Conservation (phyloP, 805 yeast species). For the Myxozyma neotropica region DNA sequence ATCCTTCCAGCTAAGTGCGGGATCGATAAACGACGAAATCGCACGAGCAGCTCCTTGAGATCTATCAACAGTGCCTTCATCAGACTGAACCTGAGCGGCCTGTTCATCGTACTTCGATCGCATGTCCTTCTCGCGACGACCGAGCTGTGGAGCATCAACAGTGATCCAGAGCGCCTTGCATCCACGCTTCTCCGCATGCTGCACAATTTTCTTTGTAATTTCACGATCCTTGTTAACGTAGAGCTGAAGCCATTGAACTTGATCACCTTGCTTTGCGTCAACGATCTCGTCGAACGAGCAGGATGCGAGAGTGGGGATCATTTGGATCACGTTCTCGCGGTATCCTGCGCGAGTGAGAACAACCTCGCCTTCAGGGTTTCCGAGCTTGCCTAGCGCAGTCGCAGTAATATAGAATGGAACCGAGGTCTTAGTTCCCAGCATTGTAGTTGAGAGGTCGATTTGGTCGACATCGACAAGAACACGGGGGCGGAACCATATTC, state of each 20-base stretch:
- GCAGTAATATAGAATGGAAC: constrained; percentile 91
- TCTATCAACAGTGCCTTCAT: constrained; percentile 56
- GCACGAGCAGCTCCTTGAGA: constrained; percentile 86
- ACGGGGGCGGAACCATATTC: constrained; percentile 84
- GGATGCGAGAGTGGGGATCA: constrained; percentile 91
- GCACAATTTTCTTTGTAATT: constrained; percentile 62
- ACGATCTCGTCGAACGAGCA: constrained; percentile 85
- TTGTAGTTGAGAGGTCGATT: constrained; percentile 68
- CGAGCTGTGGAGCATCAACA: constrained; percentile 90
- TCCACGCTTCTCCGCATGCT: constrained; percentile 72
- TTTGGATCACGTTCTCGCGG: constrained; percentile 70
- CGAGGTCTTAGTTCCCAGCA: constrained; percentile 69
- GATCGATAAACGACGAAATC: constrained; percentile 80
- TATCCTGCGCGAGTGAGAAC: constrained; percentile 84
- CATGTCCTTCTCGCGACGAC: constrained; percentile 88
- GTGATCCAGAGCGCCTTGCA: constrained; percentile 83
- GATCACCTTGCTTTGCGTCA: constrained; percentile 64
- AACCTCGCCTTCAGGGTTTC: constrained; percentile 91
- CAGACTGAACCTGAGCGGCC: constrained; percentile 51
- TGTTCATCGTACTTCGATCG: constrained; percentile 58
- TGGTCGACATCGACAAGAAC: constrained; percentile 78
- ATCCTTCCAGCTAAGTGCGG: constrained; percentile 66
- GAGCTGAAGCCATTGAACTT: constrained; percentile 85
- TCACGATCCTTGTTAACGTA: constrained; percentile 78
- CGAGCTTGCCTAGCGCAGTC: constrained; percentile 88